Evolutionary conservation across 2,329 filamentous ascomycete genomes (phyloP).

Genomic region (Pseudogymnoascus sp.): DNA sequence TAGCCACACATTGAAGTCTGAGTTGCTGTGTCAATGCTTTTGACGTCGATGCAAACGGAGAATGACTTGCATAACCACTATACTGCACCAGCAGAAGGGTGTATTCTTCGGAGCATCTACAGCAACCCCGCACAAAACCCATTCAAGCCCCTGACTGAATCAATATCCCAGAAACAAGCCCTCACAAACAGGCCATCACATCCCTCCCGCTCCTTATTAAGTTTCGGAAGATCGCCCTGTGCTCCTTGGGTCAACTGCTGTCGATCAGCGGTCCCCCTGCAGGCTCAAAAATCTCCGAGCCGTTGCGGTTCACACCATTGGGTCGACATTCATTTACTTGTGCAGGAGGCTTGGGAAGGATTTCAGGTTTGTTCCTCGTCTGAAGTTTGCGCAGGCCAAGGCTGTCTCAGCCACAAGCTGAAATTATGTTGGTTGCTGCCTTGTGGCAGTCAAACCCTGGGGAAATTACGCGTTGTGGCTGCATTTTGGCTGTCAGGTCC

Average conservation of each 20-base stretch:
- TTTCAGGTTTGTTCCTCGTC: not conserved
- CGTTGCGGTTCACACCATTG: not conserved
- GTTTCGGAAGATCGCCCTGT: not conserved
- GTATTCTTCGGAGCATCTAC: not conserved
- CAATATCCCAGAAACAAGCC: not conserved
- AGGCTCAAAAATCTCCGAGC: not conserved
- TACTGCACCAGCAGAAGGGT: not conserved
- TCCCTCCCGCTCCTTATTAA: not conserved
- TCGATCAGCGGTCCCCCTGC: not conserved
- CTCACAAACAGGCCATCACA: not conserved
- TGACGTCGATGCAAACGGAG: not conserved
- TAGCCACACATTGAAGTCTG: not conserved
- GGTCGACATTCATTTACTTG: constrained; percentile 2
- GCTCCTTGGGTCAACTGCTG: not conserved
- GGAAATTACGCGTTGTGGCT: not conserved
- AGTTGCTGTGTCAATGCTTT: not conserved
- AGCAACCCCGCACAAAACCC: too few relatives aligned
- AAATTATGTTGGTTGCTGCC: not conserved
- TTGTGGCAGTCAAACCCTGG: not conserved
- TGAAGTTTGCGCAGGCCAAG: not conserved
- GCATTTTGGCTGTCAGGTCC: not conserved
- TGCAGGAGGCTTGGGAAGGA: not conserved
- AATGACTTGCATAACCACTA: not conserved
- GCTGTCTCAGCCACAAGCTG: not conserved
- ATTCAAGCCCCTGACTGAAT: not conserved